Evolutionary conservation across 2,329 filamentous ascomycete genomes (phyloP).

Genomic region (Monilinia polystroma): DNA sequence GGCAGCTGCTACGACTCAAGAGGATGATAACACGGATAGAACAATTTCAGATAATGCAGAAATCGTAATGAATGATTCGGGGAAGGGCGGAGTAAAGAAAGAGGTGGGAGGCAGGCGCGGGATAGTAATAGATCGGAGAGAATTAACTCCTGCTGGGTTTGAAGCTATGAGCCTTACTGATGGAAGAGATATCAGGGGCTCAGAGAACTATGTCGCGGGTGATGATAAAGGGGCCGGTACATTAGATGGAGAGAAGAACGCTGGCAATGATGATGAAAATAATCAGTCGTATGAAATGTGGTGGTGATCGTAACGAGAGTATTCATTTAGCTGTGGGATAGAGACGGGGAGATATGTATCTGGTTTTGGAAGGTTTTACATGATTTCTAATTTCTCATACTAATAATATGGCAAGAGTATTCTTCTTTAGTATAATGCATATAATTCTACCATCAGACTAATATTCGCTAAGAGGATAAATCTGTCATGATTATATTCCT

Average conservation of each 20-base stretch:
- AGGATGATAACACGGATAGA: too few relatives aligned
- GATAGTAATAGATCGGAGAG: too few relatives aligned
- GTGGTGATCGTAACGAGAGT: neutral
- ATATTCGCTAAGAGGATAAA: too few relatives aligned
- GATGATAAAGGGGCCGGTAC: neutral
- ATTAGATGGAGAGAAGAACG: neutral
- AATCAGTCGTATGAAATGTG: neutral
- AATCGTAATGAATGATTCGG: too few relatives aligned
- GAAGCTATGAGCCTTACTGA: neutral
- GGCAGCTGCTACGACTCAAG: neutral
- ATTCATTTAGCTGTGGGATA: neutral
- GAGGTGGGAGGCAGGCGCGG: neutral
- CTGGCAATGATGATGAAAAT: neutral
- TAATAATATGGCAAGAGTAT: neutral
- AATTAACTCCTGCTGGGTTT: neutral
- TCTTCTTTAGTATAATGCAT: too few relatives aligned
- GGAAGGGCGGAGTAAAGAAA: neutral
- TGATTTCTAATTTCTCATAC: neutral
- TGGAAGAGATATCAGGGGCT: neutral
- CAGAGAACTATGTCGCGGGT: neutral
- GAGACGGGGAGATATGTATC: too few relatives aligned
- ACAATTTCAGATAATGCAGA: neutral
- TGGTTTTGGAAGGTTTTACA: too few relatives aligned
- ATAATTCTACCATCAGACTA: too few relatives aligned
- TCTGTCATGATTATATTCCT: too few relatives aligned